Evolutionary conservation across 441 rosid species (phyloP), one percentile per base, ranked within the genome.

Genomic region (Bocquillonia castaneifolia): DNA sequence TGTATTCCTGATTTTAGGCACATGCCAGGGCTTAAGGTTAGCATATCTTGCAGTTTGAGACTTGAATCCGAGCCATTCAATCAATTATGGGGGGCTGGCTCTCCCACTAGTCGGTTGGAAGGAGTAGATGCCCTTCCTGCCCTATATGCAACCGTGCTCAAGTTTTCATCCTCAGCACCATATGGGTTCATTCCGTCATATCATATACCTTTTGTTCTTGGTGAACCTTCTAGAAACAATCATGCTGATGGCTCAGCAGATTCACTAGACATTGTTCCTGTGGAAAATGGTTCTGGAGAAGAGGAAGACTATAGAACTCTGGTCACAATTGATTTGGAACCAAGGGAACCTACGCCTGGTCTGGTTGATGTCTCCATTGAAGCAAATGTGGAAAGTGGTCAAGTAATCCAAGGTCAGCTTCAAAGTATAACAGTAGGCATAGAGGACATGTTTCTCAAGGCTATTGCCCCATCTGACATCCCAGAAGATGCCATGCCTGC

Each of bases 361-460:
- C 76, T 93, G 70, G 91, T 93, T n/a, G 92, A 91, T 73, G 92
- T 86, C 71, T 84, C 68, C n/a, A 79, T 93, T 66, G 97, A 93
- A 83, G 84, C 98, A 70, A 91, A 85, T 72, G 80, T 85, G 39
- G 93, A 84, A 77, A 83, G 76, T 79, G 97, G 96, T 67, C 93
- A 88, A 77, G 79, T 93, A 60, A 83, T 93, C 66, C 72, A 69
- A 23, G 93, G 97, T 25, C 89, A 86, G 79, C 91, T 93, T 72
- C 88, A 82, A 67, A 82, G 83, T 69, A 81, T 91, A 58, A 80
- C 82, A 1, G 83, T 90, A 36, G 97, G 97, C 54, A 90, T 91
- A 64, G 99, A 91, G 80, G 99, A 93, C 83, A 85, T 93, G 96
- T 93, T 93, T 83, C 90, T 85, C 20, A 88, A 84, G 76, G 88